These are phyloP conservation scores for Tylopilus subfusipes DNA, from an alignment of 768 basidiomycete species.

Conservation along the genomic window DNA sequence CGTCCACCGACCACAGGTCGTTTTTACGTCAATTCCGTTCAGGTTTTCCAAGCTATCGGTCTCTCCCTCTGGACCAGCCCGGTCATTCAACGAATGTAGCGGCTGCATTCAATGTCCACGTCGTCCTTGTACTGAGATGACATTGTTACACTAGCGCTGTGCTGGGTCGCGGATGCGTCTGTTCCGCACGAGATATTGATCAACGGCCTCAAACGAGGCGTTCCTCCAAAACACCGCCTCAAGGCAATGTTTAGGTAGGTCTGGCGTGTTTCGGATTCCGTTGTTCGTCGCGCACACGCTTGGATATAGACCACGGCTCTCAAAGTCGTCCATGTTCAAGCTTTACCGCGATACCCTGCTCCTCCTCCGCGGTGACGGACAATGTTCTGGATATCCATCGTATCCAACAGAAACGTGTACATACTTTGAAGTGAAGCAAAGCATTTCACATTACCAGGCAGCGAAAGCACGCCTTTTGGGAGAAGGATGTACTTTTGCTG, in stretches of 20 bases:
- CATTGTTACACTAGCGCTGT: constrained; percentile 49
- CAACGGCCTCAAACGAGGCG: constrained; percentile 77
- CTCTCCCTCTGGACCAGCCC: constrained; percentile 26
- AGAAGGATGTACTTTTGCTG: constrained; percentile 46
- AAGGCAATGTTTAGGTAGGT: constrained; percentile 60
- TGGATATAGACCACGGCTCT: constrained; percentile 45
- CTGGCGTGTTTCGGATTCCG: not conserved
- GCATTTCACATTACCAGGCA: constrained; percentile 42
- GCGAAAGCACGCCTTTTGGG: constrained; percentile 50
- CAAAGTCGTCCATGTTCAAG: constrained; percentile 51
- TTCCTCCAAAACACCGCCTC: constrained; percentile 65
- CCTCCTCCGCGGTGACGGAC: constrained; percentile 9
- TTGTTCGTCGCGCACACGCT: not conserved
- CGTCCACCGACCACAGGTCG: constrained; percentile 48
- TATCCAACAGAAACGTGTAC: constrained; percentile 27
- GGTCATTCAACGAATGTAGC: constrained; percentile 72
- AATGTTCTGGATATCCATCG: constrained; percentile 9
- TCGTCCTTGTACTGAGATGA: not conserved
- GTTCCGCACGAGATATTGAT: constrained; percentile 61
- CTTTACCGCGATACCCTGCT: constrained; percentile 37
- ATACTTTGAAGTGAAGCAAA: constrained; percentile 46
- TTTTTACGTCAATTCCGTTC: constrained; percentile 61
- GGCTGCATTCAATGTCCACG: not conserved
- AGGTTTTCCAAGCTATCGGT: constrained; percentile 47
- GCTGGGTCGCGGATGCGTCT: constrained; percentile 57